phyloP scores from a whole-genome alignment of 495 filamentous ascomycete species.

The Collariella sp. region DNA sequence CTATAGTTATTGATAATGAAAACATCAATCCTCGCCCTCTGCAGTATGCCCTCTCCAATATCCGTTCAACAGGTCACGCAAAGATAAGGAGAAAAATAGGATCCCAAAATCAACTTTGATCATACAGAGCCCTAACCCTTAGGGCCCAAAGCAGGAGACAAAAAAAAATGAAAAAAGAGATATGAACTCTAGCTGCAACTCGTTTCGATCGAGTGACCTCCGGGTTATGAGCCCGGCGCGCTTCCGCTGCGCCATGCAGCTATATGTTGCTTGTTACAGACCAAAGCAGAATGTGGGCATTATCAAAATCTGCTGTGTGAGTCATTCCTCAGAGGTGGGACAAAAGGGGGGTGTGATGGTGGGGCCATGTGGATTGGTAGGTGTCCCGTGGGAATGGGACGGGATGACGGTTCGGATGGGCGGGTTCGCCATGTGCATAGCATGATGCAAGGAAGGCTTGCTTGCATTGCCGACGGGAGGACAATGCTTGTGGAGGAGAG shows the following conservation, averaged over 20 bases:
- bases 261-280: conserved; percentile 1
- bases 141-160: background rate
- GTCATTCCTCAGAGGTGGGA: background rate
- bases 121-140: background rate
- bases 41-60: too few species aligned
- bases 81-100: too few species aligned
- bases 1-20: too few species aligned
- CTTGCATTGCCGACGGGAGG: too few species aligned
- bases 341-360: background rate
- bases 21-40: too few species aligned
- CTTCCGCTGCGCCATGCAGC: conserved; percentile 25
- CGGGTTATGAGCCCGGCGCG: conserved; percentile 27
- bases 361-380: background rate
- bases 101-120: too few species aligned
- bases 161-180: background rate
- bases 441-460: too few species aligned
- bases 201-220: conserved; percentile 28
- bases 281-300: background rate
- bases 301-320: background rate
- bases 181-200: conserved; percentile 17
- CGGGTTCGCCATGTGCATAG: background rate
- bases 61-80: too few species aligned
- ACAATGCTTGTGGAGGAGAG: too few species aligned
- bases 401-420: background rate
- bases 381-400: background rate